Evolutionary conservation across 495 filamentous ascomycete species (phyloP).

Genomic region (Hyaloscypha bicolor): DNA sequence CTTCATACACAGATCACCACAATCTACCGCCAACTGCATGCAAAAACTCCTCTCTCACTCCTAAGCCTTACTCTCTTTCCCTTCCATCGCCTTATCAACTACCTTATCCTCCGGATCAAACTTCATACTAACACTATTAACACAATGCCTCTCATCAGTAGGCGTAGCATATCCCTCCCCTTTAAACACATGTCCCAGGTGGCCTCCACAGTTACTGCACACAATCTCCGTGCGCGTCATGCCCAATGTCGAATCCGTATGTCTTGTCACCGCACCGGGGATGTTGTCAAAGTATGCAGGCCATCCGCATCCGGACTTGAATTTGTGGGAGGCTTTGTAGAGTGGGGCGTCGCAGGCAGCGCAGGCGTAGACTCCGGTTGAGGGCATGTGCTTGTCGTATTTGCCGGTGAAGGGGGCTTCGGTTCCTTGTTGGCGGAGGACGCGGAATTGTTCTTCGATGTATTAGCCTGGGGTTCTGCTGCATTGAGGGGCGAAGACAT

Average conservation of each 20-base stretch:
- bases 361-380: conserved; percentile 77
- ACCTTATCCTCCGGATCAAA: conserved; percentile 66
- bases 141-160: conserved; percentile 95
- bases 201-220: conserved; percentile 90
- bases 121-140: conserved; percentile 89
- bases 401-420: conserved; percentile 77
- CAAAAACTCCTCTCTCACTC: neutral
- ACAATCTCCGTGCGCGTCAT: conserved; percentile 92
- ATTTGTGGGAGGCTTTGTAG: conserved; percentile 89
- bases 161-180: conserved; percentile 89
- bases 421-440: conserved; percentile 89
- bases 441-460: conserved; percentile 84
- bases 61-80: conserved; percentile 14
- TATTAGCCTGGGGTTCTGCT: conserved; percentile 20
- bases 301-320: conserved; percentile 96
- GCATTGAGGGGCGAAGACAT: conserved; percentile 8
- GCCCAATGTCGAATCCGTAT: conserved; percentile 74
- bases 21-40: neutral
- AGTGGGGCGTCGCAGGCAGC: conserved; percentile 84
- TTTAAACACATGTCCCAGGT: conserved; percentile 97
- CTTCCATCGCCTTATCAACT: conserved; percentile 26
- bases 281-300: conserved; percentile 95
- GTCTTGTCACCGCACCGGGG: conserved; percentile 81
- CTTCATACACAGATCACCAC: neutral
- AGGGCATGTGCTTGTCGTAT: conserved; percentile 84